These are phyloP conservation scores for Xylaria sp. DNA, from an alignment of 2,329 filamentous ascomycete genomes.

Conservation along the genomic window DNA sequence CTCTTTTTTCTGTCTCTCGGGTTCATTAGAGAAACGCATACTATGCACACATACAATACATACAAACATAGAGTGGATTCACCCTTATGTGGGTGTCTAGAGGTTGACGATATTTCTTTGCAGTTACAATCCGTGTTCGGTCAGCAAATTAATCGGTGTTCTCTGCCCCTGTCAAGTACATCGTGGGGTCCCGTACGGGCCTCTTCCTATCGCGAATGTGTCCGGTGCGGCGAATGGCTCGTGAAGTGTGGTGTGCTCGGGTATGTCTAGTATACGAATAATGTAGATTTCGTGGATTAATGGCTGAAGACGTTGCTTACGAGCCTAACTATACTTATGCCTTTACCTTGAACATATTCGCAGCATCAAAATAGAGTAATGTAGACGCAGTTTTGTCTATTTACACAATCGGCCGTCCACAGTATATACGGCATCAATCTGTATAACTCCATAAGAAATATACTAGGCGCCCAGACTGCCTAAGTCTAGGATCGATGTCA, in stretches of 20 bases:
- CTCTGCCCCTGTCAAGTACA: not conserved
- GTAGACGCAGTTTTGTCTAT: too few relatives aligned
- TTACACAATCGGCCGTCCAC: too few relatives aligned
- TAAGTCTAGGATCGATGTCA: not conserved
- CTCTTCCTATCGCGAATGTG: not conserved
- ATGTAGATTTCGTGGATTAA: not conserved
- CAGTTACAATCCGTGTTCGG: too few relatives aligned
- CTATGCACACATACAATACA: conserved; percentile 10
- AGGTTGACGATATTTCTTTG: conserved; percentile 2
- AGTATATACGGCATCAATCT: too few relatives aligned
- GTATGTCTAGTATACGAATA: not conserved
- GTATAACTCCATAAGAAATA: too few relatives aligned
- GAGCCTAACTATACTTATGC: too few relatives aligned
- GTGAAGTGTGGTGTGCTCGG: not conserved
- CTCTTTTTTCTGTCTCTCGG: not conserved
- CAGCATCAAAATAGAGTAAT: too few relatives aligned
- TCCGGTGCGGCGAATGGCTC: too few relatives aligned
- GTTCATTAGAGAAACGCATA: conserved; percentile 30
- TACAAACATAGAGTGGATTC: conserved; percentile 33
- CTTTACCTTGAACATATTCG: not conserved
- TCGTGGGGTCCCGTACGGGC: not conserved
- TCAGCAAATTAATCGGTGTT: not conserved
- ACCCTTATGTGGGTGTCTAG: conserved; percentile 13
- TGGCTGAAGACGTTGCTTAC: not conserved
- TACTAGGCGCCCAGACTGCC: too few relatives aligned